phyloP scores from a whole-genome alignment of 768 basidiomycete genomes.

The Mycena alexandri region DNA sequence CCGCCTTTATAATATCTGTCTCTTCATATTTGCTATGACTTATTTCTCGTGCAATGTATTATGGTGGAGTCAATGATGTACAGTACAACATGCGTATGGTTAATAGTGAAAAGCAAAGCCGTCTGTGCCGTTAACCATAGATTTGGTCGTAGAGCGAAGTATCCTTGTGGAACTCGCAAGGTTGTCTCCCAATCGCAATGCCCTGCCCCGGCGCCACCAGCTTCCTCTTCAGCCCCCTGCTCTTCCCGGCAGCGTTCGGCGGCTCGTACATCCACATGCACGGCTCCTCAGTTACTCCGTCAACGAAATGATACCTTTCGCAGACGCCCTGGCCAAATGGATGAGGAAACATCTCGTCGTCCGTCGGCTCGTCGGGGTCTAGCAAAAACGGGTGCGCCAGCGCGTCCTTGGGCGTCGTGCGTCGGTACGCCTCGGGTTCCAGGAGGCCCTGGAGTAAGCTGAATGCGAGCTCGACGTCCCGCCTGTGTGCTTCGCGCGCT shows the following conservation, averaged over 20 bases:
- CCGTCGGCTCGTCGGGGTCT: slow-evolving; percentile 59
- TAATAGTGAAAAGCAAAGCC: slow-evolving; percentile 11
- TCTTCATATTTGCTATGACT: neutral
- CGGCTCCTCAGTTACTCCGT: slow-evolving; percentile 67
- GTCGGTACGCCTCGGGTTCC: slow-evolving; percentile 80
- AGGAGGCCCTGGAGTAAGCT: slow-evolving; percentile 82
- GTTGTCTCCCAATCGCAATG: slow-evolving; percentile 68
- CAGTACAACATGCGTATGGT: slow-evolving; percentile 23
- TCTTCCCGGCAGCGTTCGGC: neutral
- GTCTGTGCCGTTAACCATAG: slow-evolving; percentile 12
- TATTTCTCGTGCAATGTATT: slow-evolving; percentile 9
- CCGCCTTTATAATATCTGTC: neutral
- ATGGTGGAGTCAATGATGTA: slow-evolving; percentile 21
- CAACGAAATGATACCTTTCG: slow-evolving; percentile 68
- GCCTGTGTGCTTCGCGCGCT: slow-evolving; percentile 22
- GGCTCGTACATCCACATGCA: slow-evolving; percentile 58
- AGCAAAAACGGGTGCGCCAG: slow-evolving; percentile 85
- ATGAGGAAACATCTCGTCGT: slow-evolving; percentile 80
- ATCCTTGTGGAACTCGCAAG: slow-evolving; percentile 72
- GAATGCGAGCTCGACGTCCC: slow-evolving; percentile 75
- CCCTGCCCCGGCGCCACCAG: slow-evolving; percentile 60
- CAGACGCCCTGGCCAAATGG: slow-evolving; percentile 78
- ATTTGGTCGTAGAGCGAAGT: slow-evolving; percentile 29
- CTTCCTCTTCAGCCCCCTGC: neutral
- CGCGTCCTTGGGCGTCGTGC: slow-evolving; percentile 82